Base-by-base conservation (phyloP, 495 filamentous ascomycete genomes). In the Neurospora pannonica region DNA sequence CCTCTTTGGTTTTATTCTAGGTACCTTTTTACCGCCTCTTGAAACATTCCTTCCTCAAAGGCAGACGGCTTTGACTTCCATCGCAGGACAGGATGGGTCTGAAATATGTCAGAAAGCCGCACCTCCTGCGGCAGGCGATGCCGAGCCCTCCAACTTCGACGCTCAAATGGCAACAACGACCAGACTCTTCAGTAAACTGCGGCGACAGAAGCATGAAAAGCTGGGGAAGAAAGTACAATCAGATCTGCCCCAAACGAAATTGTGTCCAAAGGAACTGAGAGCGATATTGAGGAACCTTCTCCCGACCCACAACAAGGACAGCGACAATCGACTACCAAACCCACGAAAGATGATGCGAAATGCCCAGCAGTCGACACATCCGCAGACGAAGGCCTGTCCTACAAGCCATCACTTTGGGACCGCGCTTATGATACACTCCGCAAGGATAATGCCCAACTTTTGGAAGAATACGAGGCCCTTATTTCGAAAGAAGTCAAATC, bases 381-480 rank as follows among this genome's bases (percentile, higher is more conserved):
- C 19, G 0, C 42, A 46, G 42, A 3, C 19, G 42, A 9, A 2
- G 19, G 42, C 19, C 8, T 17, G 0, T 9, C 42, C 19, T 46
- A 21, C 19, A 46, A 46, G 8, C 7, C 8, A 38, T 77, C 77
- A 10, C 77, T 77, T 38, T 79, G 77, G 77, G 77, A 76, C 42
- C 72, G 62, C 28, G 77, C 77, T 19, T 79, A 79, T 54, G 74
- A 79, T 1, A 11, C 34, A 19, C 77, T 79, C 0, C 43, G 71
- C 69, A 36, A 73, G 38, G 36, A 79, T 5, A 31, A 76, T 6
- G 19, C 7, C 4, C 2, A 74, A 37, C 13, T 79, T 0, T 17
- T 77, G 19, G 43, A 74, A 19, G 70, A 76, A 2, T 79, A 79
- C 46, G 77, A 79, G 74, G 11, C 71, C 5, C 85, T 76, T 13